Evolutionary conservation across 2,329 filamentous ascomycete species (phyloP).

Genomic region (Leptosphaerulina australis): DNA sequence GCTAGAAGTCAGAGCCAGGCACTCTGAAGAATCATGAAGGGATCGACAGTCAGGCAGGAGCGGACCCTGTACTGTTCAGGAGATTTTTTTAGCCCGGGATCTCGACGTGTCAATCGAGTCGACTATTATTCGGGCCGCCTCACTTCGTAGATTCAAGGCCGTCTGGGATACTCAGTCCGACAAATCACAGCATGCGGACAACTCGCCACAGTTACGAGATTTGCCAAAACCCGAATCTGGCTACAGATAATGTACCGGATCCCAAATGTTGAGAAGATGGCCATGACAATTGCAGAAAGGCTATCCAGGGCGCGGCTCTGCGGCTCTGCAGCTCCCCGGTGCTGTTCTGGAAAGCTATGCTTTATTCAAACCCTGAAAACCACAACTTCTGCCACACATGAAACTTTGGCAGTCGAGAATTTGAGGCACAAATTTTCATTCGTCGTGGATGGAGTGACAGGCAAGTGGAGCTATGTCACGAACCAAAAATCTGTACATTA

Average conservation of each 20-base stretch:
- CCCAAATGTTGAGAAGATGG: conserved; percentile 1
- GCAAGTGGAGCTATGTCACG: background rate
- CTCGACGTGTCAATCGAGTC: background rate
- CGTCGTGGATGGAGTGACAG: background rate
- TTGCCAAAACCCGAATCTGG: background rate
- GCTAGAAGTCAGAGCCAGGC: background rate
- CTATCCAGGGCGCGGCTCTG: conserved; percentile 1
- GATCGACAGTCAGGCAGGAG: background rate
- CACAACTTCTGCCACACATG: background rate
- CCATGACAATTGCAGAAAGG: background rate
- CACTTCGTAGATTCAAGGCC: background rate
- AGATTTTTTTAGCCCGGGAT: background rate
- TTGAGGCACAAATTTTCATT: background rate
- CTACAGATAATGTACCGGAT: background rate
- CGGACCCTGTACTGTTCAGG: background rate
- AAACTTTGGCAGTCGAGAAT: background rate
- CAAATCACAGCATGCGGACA: conserved; percentile 25
- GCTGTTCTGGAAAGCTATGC: background rate
- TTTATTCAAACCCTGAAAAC: background rate
- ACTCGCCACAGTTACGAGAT: conserved; percentile 23
- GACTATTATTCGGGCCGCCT: conserved; percentile 13
- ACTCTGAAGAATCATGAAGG: background rate
- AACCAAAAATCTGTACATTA: background rate
- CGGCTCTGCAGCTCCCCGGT: conserved; percentile 5
- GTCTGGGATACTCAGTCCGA: background rate